phyloP scores from a whole-genome alignment of 108 stramenopile genomes.

The Cyclotella choctawhatcheeana region DNA sequence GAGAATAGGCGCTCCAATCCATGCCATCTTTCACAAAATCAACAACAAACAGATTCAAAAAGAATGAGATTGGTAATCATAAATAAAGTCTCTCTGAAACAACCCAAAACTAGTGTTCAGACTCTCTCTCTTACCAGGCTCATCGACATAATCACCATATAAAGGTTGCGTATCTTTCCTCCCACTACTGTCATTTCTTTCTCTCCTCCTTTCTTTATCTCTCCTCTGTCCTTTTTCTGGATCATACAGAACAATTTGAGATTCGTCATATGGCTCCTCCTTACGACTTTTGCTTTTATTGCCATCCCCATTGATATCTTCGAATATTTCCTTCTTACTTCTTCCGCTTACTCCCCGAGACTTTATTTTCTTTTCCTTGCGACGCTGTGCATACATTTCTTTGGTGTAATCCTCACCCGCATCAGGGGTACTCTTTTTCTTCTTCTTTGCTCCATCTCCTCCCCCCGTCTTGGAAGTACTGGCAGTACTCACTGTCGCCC shows the following conservation, averaged over 20 bases:
- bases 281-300: conserved; percentile 8
- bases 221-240: conserved; percentile 7
- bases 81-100: too few relatives aligned
- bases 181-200: not conserved
- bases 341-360: conserved; percentile 46
- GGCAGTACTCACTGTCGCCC: not conserved
- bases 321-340: conserved; percentile 41
- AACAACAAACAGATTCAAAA: too few relatives aligned
- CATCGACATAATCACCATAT: conserved; percentile 51
- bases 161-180: conserved; percentile 3
- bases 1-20: conserved; percentile 52
- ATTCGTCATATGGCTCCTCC: conserved; percentile 15
- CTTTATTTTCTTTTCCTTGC: conserved; percentile 48
- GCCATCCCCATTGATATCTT: conserved; percentile 23
- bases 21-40: conserved; percentile 31
- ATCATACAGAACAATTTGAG: conserved; percentile 16
- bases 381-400: conserved; percentile 44
- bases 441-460: conserved; percentile 16
- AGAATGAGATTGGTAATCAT: too few relatives aligned
- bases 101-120: too few relatives aligned
- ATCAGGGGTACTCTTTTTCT: conserved; percentile 14
- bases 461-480: not conserved
- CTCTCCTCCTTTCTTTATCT: conserved; percentile 7
- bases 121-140: conserved; percentile 37
- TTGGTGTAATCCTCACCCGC: conserved; percentile 33